phyloP scores from a whole-genome alignment of 768 basidiomycete species.

The Suillus subaureus region DNA sequence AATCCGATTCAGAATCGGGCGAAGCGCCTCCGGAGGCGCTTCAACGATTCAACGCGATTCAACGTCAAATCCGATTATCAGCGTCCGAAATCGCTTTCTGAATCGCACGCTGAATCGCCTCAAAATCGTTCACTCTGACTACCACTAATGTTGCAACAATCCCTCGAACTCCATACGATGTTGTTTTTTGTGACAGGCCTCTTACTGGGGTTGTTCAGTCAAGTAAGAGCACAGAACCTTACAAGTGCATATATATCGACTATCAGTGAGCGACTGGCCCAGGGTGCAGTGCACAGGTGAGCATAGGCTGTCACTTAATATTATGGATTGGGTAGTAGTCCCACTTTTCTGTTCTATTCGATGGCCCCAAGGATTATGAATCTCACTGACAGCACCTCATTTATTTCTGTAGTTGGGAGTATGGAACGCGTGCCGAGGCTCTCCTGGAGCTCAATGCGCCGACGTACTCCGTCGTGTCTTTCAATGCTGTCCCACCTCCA shows the following conservation, averaged over 20 bases:
- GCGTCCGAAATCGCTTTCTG: not conserved
- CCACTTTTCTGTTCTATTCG: not conserved
- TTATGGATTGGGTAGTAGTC: not conserved
- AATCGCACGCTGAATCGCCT: not conserved
- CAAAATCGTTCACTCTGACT: too few relatives aligned
- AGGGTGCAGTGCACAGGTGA: conserved; percentile 45
- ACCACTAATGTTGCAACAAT: not conserved
- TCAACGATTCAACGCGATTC: not conserved
- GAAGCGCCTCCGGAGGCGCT: not conserved
- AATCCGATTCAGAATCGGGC: not conserved
- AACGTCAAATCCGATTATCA: not conserved
- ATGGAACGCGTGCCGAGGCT: conserved; percentile 52
- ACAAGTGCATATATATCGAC: conserved; percentile 37
- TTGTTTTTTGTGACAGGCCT: conserved; percentile 11
- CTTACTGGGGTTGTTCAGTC: not conserved
- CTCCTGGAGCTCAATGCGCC: conserved; percentile 52
- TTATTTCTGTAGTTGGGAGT: conserved; percentile 47
- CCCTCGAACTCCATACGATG: not conserved
- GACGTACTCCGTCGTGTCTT: conserved; percentile 46
- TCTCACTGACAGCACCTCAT: not conserved
- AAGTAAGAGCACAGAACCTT: conserved; percentile 36
- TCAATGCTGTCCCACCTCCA: conserved; percentile 30
- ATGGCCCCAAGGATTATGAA: not conserved
- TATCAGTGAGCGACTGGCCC: conserved; percentile 39
- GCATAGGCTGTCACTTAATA: conserved; percentile 8